Evolutionary conservation across 78 protist species (phyloP).

Genomic region (Protostelium mycophagum): DNA sequence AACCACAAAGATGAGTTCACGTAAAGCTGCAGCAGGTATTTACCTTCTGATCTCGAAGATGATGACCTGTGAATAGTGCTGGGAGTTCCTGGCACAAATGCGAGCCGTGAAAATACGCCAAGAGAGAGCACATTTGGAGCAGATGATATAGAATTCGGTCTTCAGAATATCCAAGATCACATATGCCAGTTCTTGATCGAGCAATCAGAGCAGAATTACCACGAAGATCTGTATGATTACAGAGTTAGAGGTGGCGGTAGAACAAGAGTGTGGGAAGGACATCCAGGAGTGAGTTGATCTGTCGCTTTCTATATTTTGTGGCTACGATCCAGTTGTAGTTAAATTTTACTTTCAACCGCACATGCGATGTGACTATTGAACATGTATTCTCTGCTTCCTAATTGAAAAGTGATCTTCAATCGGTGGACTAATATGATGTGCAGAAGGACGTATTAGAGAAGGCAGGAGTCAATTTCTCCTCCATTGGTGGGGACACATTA

Average conservation of each 20-base stretch:
- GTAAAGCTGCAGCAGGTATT: neutral
- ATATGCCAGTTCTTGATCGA: neutral
- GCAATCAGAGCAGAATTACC: neutral
- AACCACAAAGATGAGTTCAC: neutral
- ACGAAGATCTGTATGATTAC: neutral
- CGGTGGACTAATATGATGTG: too few species aligned
- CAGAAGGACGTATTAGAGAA: conserved; percentile 29
- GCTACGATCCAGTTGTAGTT: too few species aligned
- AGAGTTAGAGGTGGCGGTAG: conserved; percentile 46
- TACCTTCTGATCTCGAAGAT: neutral
- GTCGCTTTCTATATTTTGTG: too few species aligned
- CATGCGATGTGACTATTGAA: too few species aligned
- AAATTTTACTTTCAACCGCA: too few species aligned
- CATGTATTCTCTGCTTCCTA: neutral
- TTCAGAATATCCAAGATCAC: neutral
- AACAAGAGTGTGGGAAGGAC: conserved; percentile 59
- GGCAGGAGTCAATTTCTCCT: conserved; percentile 62
- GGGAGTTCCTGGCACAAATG: neutral
- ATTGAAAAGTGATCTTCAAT: neutral
- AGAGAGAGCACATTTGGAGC: neutral
- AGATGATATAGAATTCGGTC: neutral
- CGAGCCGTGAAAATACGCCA: neutral
- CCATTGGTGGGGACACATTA: conserved; percentile 39
- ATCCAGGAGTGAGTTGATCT: conserved; percentile 14
- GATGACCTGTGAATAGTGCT: neutral